A percentile compares a stretch with the other conserved stretches of the same genome.
phyloP scores from a whole-genome alignment of 306 rosid species.

The Nissolia schottii region DNA sequence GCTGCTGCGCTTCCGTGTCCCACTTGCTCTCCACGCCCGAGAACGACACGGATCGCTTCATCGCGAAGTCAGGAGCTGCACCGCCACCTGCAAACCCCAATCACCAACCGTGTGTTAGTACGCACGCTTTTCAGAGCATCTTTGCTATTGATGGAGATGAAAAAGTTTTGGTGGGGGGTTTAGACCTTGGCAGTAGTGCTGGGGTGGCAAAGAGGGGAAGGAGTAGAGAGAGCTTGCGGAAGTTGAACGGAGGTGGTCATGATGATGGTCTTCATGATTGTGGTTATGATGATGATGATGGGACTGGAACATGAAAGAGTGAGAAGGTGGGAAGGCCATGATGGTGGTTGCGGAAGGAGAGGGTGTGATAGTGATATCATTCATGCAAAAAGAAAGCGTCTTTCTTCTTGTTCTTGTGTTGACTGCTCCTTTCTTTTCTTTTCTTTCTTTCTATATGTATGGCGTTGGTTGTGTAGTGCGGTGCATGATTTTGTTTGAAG shows the following conservation, averaged over 20 bases:
- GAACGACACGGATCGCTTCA: slow-evolving; percentile 89
- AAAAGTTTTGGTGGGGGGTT: not conserved
- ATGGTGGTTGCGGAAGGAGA: not conserved
- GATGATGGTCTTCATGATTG: slow-evolving; percentile 50
- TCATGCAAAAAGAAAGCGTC: slow-evolving; percentile 34
- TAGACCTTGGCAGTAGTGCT: slow-evolving; percentile 69
- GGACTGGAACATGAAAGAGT: slow-evolving; percentile 69
- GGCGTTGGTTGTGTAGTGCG: not conserved
- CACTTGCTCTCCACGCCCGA: slow-evolving; percentile 59
- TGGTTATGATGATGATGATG: too few relatives aligned
- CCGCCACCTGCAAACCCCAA: slow-evolving; percentile 38
- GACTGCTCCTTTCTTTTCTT: not conserved
- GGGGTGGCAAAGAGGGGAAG: slow-evolving; percentile 52
- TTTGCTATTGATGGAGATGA: too few relatives aligned
- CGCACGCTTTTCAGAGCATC: too few relatives aligned
- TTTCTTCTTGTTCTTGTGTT: not conserved
- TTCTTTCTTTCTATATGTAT: not conserved
- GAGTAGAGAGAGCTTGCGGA: slow-evolving; percentile 34
- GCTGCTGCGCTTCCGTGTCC: slow-evolving; percentile 28
- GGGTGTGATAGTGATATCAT: slow-evolving; percentile 13
- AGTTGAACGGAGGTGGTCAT: slow-evolving; percentile 35
- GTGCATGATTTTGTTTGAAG: not conserved
- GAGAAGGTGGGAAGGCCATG: slow-evolving; percentile 75
- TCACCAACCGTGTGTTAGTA: too few relatives aligned
- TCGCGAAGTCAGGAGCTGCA: slow-evolving; percentile 46